A percentile compares a stretch with the other conserved stretches of the same genome.
These are phyloP conservation scores for Fraxinus nigra DNA, from an alignment of 305 asterid species.

Conservation along the genomic window DNA sequence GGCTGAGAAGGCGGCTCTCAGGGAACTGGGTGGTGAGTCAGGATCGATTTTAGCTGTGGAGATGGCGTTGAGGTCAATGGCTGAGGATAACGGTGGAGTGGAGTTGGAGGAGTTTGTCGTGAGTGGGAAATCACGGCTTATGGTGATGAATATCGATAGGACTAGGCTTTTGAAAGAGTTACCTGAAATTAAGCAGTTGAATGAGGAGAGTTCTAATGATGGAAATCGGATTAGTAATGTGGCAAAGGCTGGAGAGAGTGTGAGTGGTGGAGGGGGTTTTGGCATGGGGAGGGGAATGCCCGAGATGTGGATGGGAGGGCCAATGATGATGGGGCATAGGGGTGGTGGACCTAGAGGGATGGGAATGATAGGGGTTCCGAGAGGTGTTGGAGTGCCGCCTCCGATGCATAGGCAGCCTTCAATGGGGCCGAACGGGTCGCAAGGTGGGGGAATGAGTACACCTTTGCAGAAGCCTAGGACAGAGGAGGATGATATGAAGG, in stretches of 20 bases:
- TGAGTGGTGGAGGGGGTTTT: constrained; percentile 37
- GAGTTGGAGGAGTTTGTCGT: constrained; percentile 81
- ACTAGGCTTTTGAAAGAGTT: constrained; percentile 74
- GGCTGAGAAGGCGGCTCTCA: constrained; percentile 67
- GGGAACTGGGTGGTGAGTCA: constrained; percentile 84
- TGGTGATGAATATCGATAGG: constrained; percentile 84
- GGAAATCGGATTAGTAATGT: constrained; percentile 37
- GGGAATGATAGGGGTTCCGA: constrained; percentile 81
- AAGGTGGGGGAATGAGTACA: constrained; percentile 40
- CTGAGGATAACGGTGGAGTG: constrained; percentile 81
- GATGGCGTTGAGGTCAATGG: constrained; percentile 88
- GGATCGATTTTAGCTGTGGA: constrained; percentile 79
- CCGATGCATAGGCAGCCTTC: constrained; percentile 75
- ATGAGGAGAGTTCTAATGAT: constrained; percentile 37
- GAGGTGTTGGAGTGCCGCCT: constrained; percentile 90
- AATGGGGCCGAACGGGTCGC: constrained; percentile 39
- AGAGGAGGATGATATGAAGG: constrained; percentile 93
- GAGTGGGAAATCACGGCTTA: constrained; percentile 74
- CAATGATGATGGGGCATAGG: constrained; percentile 60
- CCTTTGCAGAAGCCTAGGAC: constrained; percentile 68
- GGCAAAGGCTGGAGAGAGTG: constrained; percentile 38
- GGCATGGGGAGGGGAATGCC: constrained; percentile 54
- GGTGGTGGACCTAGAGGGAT: constrained; percentile 74
- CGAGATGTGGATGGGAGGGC: constrained; percentile 71
- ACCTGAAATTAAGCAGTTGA: constrained; percentile 71